phyloP scores from a whole-genome alignment of 116 monocot species.

The Posidonia oceanica region DNA sequence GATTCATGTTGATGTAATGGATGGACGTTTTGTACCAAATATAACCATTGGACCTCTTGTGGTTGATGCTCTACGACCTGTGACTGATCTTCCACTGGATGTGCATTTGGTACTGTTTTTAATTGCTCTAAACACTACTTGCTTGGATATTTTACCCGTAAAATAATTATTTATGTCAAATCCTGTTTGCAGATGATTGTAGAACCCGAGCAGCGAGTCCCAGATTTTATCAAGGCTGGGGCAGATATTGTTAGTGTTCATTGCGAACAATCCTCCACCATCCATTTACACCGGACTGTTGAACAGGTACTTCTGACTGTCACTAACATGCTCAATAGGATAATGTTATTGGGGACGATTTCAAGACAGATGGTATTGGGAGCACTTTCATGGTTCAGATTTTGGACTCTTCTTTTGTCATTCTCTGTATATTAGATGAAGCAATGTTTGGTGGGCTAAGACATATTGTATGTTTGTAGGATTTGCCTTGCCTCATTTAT shows the following conservation, averaged over 20 bases:
- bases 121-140: no score
- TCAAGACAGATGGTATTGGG: no score
- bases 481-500: no score
- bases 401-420: no score
- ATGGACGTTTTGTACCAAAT: slow-evolving; percentile 97
- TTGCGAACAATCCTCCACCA: slow-evolving; percentile 87
- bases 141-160: not conserved
- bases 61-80: slow-evolving; percentile 82
- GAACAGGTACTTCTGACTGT: slow-evolving; percentile 39
- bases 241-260: slow-evolving; percentile 97
- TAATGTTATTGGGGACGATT: no score
- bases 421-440: no score
- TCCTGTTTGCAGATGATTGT: slow-evolving; percentile 81
- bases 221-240: slow-evolving; percentile 96
- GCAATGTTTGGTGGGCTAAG: no score
- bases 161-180: not conserved
- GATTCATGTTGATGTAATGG: slow-evolving; percentile 99
- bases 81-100: slow-evolving; percentile 95
- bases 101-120: slow-evolving; percentile 76
- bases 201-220: slow-evolving; percentile 87
- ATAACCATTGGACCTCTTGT: slow-evolving; percentile 96
- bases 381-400: no score
- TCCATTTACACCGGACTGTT: slow-evolving; percentile 87
- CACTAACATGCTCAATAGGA: not conserved
- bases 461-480: no score